phyloP scores from a whole-genome alignment of 495 filamentous ascomycete species.

The Aspergillus funiculosus region DNA sequence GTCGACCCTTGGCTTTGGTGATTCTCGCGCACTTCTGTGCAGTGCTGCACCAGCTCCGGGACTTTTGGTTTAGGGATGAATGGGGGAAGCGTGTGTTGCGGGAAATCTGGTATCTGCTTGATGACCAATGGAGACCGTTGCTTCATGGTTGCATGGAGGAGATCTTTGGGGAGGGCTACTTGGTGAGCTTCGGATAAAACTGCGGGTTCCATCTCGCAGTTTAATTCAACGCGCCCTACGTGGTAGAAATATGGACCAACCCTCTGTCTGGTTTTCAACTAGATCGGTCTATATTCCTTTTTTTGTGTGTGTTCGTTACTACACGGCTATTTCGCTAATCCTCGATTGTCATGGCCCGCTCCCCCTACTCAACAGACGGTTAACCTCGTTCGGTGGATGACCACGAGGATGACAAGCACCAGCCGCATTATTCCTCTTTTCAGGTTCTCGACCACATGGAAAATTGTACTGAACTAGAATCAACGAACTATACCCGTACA shows the following conservation, averaged over 20 bases:
- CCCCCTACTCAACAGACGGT: slow-evolving; percentile 21
- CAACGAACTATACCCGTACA: slow-evolving; percentile 48
- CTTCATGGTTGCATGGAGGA: slow-evolving; percentile 32
- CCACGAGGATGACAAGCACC: slow-evolving; percentile 48
- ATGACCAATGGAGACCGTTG: slow-evolving; percentile 35
- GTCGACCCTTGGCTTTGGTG: slow-evolving; percentile 49
- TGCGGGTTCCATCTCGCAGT: background rate
- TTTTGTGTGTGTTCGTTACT: slow-evolving; percentile 1
- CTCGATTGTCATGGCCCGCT: slow-evolving; percentile 16
- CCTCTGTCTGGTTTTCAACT: background rate
- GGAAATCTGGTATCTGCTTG: slow-evolving; percentile 35
- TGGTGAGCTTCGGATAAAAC: background rate
- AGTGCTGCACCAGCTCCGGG: slow-evolving; percentile 34
- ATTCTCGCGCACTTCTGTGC: slow-evolving; percentile 46
- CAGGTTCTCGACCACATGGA: slow-evolving; percentile 57
- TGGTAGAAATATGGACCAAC: slow-evolving; percentile 1
- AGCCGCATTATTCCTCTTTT: slow-evolving; percentile 52
- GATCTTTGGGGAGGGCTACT: slow-evolving; percentile 28
- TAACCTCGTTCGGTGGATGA: slow-evolving; percentile 28
- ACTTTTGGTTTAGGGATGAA: slow-evolving; percentile 45
- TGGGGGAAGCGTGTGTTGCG: slow-evolving; percentile 35
- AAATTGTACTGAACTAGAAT: slow-evolving; percentile 58
- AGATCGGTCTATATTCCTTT: slow-evolving; percentile 1
- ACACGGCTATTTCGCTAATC: slow-evolving; percentile 11
- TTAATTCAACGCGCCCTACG: background rate